Conservation (phyloP, 2,329 filamentous ascomycete genomes). For the Lachnellula arida region DNA sequence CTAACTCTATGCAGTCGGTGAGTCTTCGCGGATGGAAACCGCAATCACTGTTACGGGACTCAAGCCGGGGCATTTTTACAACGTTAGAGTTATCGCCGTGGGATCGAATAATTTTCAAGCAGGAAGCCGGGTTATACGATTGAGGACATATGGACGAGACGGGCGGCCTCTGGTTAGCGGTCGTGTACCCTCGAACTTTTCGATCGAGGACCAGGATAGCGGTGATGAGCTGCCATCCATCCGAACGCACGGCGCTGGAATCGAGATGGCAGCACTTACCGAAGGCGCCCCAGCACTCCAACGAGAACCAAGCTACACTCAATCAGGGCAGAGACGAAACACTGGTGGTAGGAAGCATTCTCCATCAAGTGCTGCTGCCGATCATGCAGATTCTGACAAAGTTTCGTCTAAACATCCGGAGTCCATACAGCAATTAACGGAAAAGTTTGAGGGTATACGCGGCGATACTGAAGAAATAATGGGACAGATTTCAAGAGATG, state of each 20-base stretch:
- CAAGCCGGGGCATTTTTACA: slow-evolving; percentile 83
- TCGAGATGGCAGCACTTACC: slow-evolving; percentile 58
- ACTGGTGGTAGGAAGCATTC: slow-evolving; percentile 73
- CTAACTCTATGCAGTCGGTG: slow-evolving; percentile 59
- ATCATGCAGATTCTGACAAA: slow-evolving; percentile 31
- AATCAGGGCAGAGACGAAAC: slow-evolving; percentile 52
- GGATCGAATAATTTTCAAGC: slow-evolving; percentile 91
- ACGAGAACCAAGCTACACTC: slow-evolving; percentile 59
- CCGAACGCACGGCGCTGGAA: slow-evolving; percentile 45
- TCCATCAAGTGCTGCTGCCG: slow-evolving; percentile 52
- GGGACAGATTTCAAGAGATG: slow-evolving; percentile 64
- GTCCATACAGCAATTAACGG: slow-evolving; percentile 72
- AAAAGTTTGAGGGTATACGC: slow-evolving; percentile 72
- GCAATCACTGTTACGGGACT: slow-evolving; percentile 90
- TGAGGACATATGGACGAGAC: slow-evolving; percentile 69
- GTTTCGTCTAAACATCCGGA: slow-evolving; percentile 50
- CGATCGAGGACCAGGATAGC: slow-evolving; percentile 48
- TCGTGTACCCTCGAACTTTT: slow-evolving; percentile 52
- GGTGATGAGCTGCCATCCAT: slow-evolving; percentile 40
- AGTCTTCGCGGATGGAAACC: slow-evolving; percentile 74
- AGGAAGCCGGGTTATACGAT: slow-evolving; percentile 76
- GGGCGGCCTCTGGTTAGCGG: slow-evolving; percentile 57
- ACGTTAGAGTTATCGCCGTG: slow-evolving; percentile 86
- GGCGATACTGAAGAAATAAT: slow-evolving; percentile 79
- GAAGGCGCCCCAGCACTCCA: slow-evolving; percentile 56